Conservation (phyloP, 2,329 filamentous ascomycete genomes). For the Myriosclerotinia scirpicola region DNA sequence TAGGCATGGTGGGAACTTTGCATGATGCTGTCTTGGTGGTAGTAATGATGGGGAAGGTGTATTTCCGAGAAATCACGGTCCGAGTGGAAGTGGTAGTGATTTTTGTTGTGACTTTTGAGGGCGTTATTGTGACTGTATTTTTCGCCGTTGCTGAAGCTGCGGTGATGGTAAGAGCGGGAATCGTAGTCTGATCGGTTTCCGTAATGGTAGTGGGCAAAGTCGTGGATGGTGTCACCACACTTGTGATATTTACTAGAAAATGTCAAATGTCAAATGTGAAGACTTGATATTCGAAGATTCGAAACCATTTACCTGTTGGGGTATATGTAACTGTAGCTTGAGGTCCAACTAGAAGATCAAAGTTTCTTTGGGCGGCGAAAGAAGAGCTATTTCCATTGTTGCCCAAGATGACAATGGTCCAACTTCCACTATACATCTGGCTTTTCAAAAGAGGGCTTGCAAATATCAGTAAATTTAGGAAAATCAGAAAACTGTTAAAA, state of each 20-base stretch:
- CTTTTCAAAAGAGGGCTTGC: constrained; percentile 16
- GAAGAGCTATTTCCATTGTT: constrained; percentile 19
- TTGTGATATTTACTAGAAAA: constrained; percentile 20
- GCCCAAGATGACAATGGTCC: constrained; percentile 20
- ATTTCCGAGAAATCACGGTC: constrained; percentile 15
- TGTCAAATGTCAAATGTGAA: constrained; percentile 10
- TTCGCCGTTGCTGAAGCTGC: constrained; percentile 11
- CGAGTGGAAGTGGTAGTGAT: constrained; percentile 6
- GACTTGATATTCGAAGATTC: not conserved
- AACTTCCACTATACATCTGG: constrained; percentile 20
- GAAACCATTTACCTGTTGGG: constrained; percentile 6
- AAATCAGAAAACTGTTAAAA: not conserved
- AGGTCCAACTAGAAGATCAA: constrained; percentile 14
- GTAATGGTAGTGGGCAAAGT: constrained; percentile 10
- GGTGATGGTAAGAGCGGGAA: constrained; percentile 9
- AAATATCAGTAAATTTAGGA: not conserved
- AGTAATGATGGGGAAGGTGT: constrained; percentile 11
- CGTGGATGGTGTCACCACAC: constrained; percentile 10
- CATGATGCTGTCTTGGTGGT: constrained; percentile 18
- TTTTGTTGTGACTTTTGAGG: constrained; percentile 1
- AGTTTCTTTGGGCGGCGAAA: constrained; percentile 22
- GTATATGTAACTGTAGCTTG: constrained; percentile 16
- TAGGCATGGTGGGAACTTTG: constrained; percentile 1
- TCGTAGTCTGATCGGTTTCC: not conserved
- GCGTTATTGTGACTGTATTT: constrained; percentile 15